phyloP scores from a whole-genome alignment of 768 basidiomycete genomes.

The Pleurotus ostreatus region DNA sequence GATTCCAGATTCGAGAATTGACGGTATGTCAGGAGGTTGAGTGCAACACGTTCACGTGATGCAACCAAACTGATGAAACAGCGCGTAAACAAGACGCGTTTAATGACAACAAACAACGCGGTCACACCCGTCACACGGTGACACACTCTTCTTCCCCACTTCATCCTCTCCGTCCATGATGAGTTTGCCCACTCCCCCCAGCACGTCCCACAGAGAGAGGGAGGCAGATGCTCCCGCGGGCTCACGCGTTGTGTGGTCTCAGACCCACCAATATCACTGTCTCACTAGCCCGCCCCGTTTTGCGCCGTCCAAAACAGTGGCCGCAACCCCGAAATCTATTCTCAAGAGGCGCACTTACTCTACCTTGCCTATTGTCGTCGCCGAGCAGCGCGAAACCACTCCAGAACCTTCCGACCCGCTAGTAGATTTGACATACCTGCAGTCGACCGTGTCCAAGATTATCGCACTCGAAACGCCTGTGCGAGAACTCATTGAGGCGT shows the following conservation, averaged over 20 bases:
- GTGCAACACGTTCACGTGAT: no score
- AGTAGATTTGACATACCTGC: slow-evolving; percentile 58
- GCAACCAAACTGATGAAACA: slow-evolving; percentile 20
- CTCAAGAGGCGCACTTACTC: slow-evolving; percentile 51
- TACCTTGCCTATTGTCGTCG: slow-evolving; percentile 30
- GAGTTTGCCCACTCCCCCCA: slow-evolving; percentile 59
- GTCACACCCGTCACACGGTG: slow-evolving; percentile 17
- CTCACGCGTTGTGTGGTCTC: slow-evolving; percentile 48
- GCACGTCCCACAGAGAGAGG: slow-evolving; percentile 54
- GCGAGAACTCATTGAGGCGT: slow-evolving; percentile 66
- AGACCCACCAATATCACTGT: slow-evolving; percentile 43
- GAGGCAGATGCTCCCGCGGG: slow-evolving; percentile 30
- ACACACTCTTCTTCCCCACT: slow-evolving; percentile 5
- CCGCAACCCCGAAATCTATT: slow-evolving; percentile 55
- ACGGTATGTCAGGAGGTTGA: no score
- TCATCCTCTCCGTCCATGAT: slow-evolving; percentile 24
- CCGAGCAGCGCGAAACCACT: slow-evolving; percentile 55
- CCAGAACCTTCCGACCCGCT: slow-evolving; percentile 77
- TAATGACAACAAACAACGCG: slow-evolving; percentile 25
- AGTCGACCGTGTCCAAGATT: slow-evolving; percentile 59
- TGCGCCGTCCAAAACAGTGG: slow-evolving; percentile 25
- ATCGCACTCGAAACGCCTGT: slow-evolving; percentile 43
- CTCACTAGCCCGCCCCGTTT: slow-evolving; percentile 28
- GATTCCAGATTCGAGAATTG: no score
- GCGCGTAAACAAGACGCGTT: slow-evolving; percentile 35